Evolutionary conservation across 352 stramenopile genomes (phyloP), one percentile per base, ranked within the genome.

Genomic region (Phytopythium litorale): DNA sequence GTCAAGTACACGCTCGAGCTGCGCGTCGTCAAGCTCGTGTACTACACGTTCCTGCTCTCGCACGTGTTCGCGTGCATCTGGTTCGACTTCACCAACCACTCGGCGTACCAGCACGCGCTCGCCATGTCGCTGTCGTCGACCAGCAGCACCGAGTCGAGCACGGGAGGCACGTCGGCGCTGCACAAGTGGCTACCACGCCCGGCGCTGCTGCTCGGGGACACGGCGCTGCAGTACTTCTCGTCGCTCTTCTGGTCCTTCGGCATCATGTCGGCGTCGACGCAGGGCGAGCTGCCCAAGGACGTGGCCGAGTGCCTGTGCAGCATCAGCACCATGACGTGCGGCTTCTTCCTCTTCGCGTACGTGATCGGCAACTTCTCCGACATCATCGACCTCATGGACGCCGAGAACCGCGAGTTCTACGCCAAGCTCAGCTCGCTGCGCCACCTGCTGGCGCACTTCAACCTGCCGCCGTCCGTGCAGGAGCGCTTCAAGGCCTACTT

Each of bases 271-370:
- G 83, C 77, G 32, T 81, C 80, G 13, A 78, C 68, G 23, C 60
- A 76, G 2, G 75, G 78, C 2, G 75, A 87, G 15, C 45, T 86
- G 1, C 83, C 79, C 0, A 83, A 89, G 54, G 79, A 76, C 1
- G 63, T 71, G 15, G 45, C 68, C 8, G 70, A 92, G 56, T 78
- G 75, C 45, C 42, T 88, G 4, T 89, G 83, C 57, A 85, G 62
- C 38, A 72, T 87, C 0, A 57, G 79, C 9, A 87, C 79, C 1
- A 83, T 89, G 60, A 90, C 80, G 0, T 73, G 60, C 9, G 83
- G 83, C 0, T 89, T 92, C 33, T 92, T 90, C 45, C 63, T 89
- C 7, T 85, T 92, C 38, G 79, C 83, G 13, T 90, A 92, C 32
- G 77, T 92, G 7, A 72, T 92, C 30, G 83, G 83, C 7, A 92